Evolutionary conservation across 331 rosid genomes (phyloP).

Genomic region (Quercus lobata): DNA sequence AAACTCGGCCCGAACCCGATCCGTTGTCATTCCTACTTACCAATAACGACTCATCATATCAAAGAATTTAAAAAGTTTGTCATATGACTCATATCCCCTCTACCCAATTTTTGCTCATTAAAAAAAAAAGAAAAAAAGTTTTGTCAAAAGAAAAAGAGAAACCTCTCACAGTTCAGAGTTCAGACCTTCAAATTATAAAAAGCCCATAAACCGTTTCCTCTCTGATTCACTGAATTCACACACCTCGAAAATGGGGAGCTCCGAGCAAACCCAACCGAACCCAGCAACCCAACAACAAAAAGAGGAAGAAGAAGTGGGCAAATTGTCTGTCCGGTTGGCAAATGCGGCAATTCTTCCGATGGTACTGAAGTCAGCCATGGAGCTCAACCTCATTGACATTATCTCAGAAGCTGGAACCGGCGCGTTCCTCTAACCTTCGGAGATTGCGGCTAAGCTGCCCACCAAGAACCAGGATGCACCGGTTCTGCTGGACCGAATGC

Average conservation of each 20-base stretch:
- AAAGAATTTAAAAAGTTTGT: too few relatives aligned
- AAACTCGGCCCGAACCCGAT: too few relatives aligned
- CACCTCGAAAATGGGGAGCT: neutral
- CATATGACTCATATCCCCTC: too few relatives aligned
- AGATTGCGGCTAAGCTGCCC: neutral
- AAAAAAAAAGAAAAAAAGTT: too few relatives aligned
- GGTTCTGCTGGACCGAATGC: slow-evolving; percentile 5
- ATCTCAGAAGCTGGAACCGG: neutral
- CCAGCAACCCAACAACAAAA: neutral
- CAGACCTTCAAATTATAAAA: too few relatives aligned
- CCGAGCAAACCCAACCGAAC: neutral
- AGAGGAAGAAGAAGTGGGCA: neutral
- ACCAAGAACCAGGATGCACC: neutral
- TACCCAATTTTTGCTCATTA: too few relatives aligned
- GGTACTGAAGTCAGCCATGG: neutral
- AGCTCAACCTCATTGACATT: slow-evolving; percentile 4
- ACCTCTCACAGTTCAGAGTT: too few relatives aligned
- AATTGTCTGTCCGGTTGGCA: slow-evolving; percentile 4
- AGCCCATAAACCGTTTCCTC: too few relatives aligned
- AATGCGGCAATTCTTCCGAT: neutral
- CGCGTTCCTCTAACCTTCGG: neutral
- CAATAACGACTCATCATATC: too few relatives aligned
- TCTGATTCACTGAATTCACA: neutral
- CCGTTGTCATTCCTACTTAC: fast-evolving
- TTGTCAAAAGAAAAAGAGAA: too few relatives aligned